Evolutionary conservation across 129 eudicot genomes (phyloP).

Genomic region (Kitagawia praeruptora): DNA sequence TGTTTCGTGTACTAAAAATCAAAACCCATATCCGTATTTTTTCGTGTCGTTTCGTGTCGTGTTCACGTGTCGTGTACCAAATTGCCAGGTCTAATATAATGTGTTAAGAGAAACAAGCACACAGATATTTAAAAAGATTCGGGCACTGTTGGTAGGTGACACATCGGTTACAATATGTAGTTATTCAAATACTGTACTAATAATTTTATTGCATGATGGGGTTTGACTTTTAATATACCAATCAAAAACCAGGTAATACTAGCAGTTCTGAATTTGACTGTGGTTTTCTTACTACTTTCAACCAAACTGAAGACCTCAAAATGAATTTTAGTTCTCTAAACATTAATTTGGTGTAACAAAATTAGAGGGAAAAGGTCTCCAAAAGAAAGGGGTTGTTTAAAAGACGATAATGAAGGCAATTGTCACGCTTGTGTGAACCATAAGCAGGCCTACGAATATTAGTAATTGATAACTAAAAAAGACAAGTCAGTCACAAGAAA

Average conservation of each 20-base stretch:
- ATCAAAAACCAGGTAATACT: neutral
- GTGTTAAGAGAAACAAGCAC: neutral
- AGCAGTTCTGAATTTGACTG: neutral
- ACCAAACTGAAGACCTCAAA: neutral
- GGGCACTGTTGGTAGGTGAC: neutral
- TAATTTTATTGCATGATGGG: neutral
- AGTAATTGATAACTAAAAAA: too few species aligned
- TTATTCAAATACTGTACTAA: neutral
- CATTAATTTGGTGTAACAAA: neutral
- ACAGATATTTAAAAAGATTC: neutral
- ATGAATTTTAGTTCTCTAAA: neutral
- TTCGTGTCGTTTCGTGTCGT: too few species aligned
- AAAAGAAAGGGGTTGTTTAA: neutral
- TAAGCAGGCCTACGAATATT: neutral
- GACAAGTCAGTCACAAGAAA: too few species aligned
- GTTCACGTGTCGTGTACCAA: too few species aligned
- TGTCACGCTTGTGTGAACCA: neutral
- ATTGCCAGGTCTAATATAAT: too few species aligned
- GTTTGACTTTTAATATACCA: neutral
- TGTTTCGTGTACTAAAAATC: too few species aligned
- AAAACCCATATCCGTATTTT: too few species aligned
- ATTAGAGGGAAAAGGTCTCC: neutral
- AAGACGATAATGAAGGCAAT: neutral
- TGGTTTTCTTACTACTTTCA: neutral
- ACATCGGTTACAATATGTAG: neutral